Conservation (phyloP, 202 grass and related monocot genomes). For the Digitaria exilis region DNA sequence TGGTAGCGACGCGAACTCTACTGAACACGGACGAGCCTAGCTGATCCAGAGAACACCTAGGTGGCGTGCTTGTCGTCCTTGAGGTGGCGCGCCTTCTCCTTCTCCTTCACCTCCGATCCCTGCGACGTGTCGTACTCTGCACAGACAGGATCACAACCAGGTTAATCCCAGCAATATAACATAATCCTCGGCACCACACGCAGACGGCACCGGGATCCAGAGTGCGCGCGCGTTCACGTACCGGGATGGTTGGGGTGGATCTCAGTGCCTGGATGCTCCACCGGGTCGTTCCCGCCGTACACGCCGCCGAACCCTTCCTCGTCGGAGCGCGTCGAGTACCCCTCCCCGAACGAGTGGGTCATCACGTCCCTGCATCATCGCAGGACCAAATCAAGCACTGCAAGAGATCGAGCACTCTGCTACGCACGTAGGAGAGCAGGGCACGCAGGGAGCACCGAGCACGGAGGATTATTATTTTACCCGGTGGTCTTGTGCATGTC, state of each 20-base stretch:
- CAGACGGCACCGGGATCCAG: background rate
- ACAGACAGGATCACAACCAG: background rate
- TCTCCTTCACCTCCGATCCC: conserved; percentile 79
- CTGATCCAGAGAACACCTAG: background rate
- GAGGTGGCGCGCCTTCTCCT: conserved; percentile 64
- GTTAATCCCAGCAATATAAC: background rate
- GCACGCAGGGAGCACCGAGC: background rate
- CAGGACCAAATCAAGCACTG: background rate
- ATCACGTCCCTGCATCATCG: conserved; percentile 59
- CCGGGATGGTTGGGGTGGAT: conserved; percentile 50
- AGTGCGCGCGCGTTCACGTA: background rate
- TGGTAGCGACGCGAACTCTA: background rate
- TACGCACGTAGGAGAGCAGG: background rate
- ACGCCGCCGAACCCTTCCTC: conserved; percentile 83
- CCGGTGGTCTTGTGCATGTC: conserved; percentile 33
- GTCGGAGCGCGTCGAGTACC: conserved; percentile 70
- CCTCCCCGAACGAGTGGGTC: conserved; percentile 73
- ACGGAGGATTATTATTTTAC: background rate
- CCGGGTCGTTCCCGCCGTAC: conserved; percentile 47
- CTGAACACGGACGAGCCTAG: background rate
- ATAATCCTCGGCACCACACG: background rate
- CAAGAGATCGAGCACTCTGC: background rate
- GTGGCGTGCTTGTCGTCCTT: conserved; percentile 29
- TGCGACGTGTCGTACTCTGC: conserved; percentile 62
- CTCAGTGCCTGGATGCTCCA: conserved; percentile 7